Evolutionary conservation across 139 green algal genomes (phyloP), one percentile per base, ranked within the genome.

Genomic region (Chlorella sp.): DNA sequence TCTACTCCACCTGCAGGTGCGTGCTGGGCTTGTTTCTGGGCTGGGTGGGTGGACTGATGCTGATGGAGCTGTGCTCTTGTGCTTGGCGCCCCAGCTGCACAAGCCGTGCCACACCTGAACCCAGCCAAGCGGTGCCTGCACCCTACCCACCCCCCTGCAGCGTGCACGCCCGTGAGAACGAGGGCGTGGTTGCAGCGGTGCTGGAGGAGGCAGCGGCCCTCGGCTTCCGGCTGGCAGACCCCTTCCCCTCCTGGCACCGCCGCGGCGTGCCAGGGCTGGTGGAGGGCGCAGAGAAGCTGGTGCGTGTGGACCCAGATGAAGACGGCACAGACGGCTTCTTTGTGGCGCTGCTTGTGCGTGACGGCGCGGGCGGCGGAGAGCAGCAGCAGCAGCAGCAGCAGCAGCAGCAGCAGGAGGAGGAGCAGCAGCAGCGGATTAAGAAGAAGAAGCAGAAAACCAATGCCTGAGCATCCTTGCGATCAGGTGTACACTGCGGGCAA

Each of bases 281-380:
- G 51, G 77, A 58, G 80, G 89, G 77, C 46, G 83, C 51, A 0
- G 88, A 96, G 16, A 90, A 93, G 70, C 87, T 96, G 34, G 87
- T 95, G 9, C 84, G 93, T 13, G 81, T 90, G 80, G 92, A 98
- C 75, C 84, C 93, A 0, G 84, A 92, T 34, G 34, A 90, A 74
- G 96, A 98, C 30, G 92, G 87, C 3, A 97, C 93, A 0, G 96
- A 98, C 81, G 96, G 96, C 22, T 98, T 98, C 84, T 98, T 98
- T 83, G 90, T 98, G 13, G 96, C 95, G 19, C 40, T 98, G 3
- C 98, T 98, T 88, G 67, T 92, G 73, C 86, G 87, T 73, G 14
- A 83, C 7, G 22, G 51, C 24, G 26, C 6, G 76, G 32, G 26
- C 56, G 40, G 70, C 51, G 51, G 73, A 9, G 73, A 14, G 3